These are phyloP conservation scores for Ophiocordyceps camponoti-leonardi DNA, from an alignment of 2,329 filamentous ascomycete species.

Conservation along the genomic window DNA sequence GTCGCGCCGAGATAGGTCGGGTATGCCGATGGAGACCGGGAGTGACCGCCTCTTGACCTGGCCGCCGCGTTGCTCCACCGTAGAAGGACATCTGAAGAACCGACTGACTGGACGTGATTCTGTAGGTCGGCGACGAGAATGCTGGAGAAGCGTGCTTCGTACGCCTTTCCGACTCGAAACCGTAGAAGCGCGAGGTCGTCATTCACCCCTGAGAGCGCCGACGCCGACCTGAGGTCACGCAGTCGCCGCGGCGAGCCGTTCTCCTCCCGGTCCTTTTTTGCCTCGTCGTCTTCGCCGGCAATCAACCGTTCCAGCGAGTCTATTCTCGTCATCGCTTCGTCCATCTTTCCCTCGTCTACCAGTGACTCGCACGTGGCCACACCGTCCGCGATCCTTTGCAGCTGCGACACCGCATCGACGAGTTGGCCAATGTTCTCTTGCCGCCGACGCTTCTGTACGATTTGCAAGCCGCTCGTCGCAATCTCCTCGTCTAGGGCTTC, in stretches of 20 bases:
- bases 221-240: constrained; percentile 58
- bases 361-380: constrained; percentile 62
- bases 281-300: constrained; percentile 43
- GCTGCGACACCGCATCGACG: constrained; percentile 65
- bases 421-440: constrained; percentile 74
- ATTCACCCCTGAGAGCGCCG: constrained; percentile 64
- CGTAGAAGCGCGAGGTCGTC: constrained; percentile 62
- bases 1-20: constrained; percentile 67
- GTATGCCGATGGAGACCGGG: constrained; percentile 48
- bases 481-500: constrained; percentile 72
- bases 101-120: constrained; percentile 59
- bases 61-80: constrained; percentile 70
- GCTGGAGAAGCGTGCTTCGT: constrained; percentile 64
- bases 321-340: constrained; percentile 62
- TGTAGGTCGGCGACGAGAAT: constrained; percentile 66
- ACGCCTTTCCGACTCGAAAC: constrained; percentile 70
- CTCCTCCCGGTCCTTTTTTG: constrained; percentile 5
- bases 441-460: constrained; percentile 66
- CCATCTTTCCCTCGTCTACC: constrained; percentile 70
- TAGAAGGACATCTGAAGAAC: constrained; percentile 56
- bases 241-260: constrained; percentile 18
- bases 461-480: constrained; percentile 66
- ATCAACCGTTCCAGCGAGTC: constrained; percentile 67
- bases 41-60: constrained; percentile 50
- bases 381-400: constrained; percentile 60